These are phyloP conservation scores for Grigorovia jiainica DNA, from an alignment of 805 yeast species.

Conservation along the genomic window DNA sequence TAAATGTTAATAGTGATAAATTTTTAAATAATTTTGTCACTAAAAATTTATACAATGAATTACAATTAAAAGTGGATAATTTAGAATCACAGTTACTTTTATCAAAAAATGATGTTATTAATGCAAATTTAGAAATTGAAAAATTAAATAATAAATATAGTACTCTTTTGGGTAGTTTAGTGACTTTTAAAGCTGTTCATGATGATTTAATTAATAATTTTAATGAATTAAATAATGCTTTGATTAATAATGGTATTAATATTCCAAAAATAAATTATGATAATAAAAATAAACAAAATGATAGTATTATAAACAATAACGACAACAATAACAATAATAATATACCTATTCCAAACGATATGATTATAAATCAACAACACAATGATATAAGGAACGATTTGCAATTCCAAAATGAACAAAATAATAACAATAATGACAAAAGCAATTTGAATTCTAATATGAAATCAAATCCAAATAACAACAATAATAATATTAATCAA, in stretches of 20 bases:
- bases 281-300: neutral
- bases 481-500: neutral
- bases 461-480: neutral
- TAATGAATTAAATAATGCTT: conserved; percentile 38
- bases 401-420: neutral
- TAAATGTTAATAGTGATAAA: neutral
- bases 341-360: neutral
- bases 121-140: conserved; percentile 30
- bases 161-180: conserved; percentile 51
- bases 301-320: neutral
- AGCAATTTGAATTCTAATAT: conserved; percentile 4
- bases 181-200: conserved; percentile 45
- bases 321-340: neutral
- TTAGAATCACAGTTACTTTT: conserved; percentile 20
- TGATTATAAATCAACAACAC: neutral
- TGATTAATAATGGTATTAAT: conserved; percentile 53
- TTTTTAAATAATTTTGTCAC: conserved; percentile 18
- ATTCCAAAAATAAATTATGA: conserved; percentile 38
- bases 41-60: conserved; percentile 17
- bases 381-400: neutral
- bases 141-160: conserved; percentile 49
- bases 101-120: conserved; percentile 17
- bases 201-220: conserved; percentile 49
- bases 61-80: conserved; percentile 30
- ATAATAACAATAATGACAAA: neutral